These are phyloP conservation scores for Pseudovirgaria hyperparasitica DNA, from an alignment of 2,329 filamentous ascomycete species.

Conservation along the genomic window DNA sequence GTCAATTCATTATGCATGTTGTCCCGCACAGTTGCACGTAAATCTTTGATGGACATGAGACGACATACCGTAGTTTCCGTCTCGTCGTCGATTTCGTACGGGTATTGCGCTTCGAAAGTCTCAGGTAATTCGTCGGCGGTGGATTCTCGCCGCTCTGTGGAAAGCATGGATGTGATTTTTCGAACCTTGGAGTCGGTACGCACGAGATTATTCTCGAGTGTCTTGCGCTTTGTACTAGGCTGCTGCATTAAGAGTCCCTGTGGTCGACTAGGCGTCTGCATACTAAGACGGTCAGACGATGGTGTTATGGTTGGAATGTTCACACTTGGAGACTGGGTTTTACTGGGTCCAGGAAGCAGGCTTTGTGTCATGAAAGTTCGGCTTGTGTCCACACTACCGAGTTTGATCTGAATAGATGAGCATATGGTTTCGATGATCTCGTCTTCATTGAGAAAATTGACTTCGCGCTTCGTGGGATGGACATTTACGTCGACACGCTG, in stretches of 20 bases:
- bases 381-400: constrained; percentile 83
- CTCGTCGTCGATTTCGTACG: too few species aligned
- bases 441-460: constrained; percentile 95
- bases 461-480: constrained; percentile 91
- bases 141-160: constrained; percentile 15
- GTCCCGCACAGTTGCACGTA: constrained; percentile 69
- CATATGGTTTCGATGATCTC: constrained; percentile 86
- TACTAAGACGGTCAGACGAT: constrained; percentile 12
- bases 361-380: constrained; percentile 92
- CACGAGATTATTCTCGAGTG: constrained; percentile 77
- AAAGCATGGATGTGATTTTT: constrained; percentile 94
- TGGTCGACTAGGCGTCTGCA: constrained; percentile 23
- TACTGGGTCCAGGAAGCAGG: constrained; percentile 51
- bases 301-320: constrained; percentile 26
- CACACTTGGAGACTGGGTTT: constrained; percentile 11
- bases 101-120: constrained; percentile 55
- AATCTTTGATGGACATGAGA: constrained; percentile 71
- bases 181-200: constrained; percentile 78
- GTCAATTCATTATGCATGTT: constrained; percentile 75
- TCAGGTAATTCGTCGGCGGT: constrained; percentile 26
- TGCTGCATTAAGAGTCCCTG: constrained; percentile 11
- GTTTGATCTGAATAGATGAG: constrained; percentile 59
- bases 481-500: constrained; percentile 92
- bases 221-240: constrained; percentile 30
- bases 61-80: constrained; percentile 58